A percentile compares a stretch with the other conserved stretches of the same genome.
Evolutionary conservation across 2,329 filamentous ascomycete genomes (phyloP).

Genomic region (Aaosphaeria pasadenensis): DNA sequence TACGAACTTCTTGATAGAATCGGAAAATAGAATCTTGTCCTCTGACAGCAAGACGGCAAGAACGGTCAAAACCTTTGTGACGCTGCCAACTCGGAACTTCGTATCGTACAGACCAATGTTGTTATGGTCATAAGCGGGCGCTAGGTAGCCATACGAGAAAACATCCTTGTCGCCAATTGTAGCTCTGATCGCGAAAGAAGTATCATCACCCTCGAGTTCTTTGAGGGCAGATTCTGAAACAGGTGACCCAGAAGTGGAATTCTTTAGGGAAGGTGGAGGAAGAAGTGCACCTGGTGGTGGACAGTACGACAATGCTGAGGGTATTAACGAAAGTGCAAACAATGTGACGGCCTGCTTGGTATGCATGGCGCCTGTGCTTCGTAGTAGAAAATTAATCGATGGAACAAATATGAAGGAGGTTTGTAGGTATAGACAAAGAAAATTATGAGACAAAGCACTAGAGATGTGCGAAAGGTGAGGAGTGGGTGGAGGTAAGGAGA

Average conservation of each 20-base stretch:
- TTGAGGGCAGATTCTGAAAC: not conserved
- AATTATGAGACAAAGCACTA: too few relatives aligned
- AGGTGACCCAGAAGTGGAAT: conserved; percentile 2
- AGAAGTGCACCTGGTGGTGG: conserved; percentile 20
- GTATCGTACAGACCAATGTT: conserved; percentile 12
- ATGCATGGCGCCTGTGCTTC: not conserved
- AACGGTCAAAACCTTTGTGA: conserved; percentile 24
- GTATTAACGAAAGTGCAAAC: not conserved
- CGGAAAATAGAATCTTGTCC: conserved; percentile 17
- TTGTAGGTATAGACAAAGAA: too few relatives aligned
- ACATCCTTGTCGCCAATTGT: conserved; percentile 14
- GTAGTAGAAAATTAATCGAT: not conserved
- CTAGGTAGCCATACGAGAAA: conserved; percentile 12
- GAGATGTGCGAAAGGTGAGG: too few relatives aligned
- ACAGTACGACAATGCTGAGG: conserved; percentile 9
- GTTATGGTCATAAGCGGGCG: conserved; percentile 9
- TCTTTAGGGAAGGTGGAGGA: conserved; percentile 12
- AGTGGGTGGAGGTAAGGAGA: too few relatives aligned
- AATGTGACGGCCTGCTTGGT: not conserved
- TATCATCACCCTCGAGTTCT: conserved; percentile 5
- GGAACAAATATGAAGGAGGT: too few relatives aligned
- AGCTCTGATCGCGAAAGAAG: conserved; percentile 21
- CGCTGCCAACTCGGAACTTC: conserved; percentile 18
- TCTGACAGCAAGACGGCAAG: conserved; percentile 18
- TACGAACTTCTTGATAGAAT: conserved; percentile 21